Evolutionary conservation across 1,284 basidiomycete species (phyloP), one percentile per base, ranked within the genome.

Genomic region (Tremellales sp.): DNA sequence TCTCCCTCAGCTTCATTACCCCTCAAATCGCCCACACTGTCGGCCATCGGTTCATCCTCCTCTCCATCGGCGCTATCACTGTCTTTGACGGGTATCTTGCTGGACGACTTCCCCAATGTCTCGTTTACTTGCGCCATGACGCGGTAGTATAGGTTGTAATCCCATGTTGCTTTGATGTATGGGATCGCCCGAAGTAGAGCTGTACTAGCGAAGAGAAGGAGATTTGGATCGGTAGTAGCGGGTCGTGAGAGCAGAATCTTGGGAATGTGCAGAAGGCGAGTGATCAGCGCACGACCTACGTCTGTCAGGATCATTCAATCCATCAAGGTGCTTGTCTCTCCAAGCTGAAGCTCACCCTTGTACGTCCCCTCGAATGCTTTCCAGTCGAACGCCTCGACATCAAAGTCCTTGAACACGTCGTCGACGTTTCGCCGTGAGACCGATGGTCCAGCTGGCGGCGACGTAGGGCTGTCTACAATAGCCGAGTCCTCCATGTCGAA

Each of bases 251-350:
- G 49, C 4, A 65, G 45, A 2, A 62, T 25, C 6, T 40, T 40
- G 13, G 63, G 43, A 21, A 71, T 57, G 43, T 64, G 59, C 2
- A 46, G 29, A 1, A 68, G 53, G 12, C 70, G 66, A 3, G 61
- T 67, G 51, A 72, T 70, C 27, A 70, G 55, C 13, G 70, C 67
- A 43, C 70, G 67, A 23, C 63, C 69, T 70, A 11, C 2, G 31
- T 17, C 5, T 11, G 13, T 24, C 10, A n/a, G 33, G 4, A 23
- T 17, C 7, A 15, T 4, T 26, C 21, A 26, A 27, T 17, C 23
- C n/a, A n/a, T n/a, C n/a, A n/a, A n/a, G n/a, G n/a, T n/a, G n/a
- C n/a, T n/a, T n/a, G n/a, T n/a, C n/a, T 31, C 21, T 17, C 19
- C 24, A 23, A 33, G 15, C 12, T 3, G 40, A 15, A n/a, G 46